These are phyloP conservation scores for Alopecurus myosuroides DNA, from an alignment of 176 grass and related monocot species.

Conservation along the genomic window DNA sequence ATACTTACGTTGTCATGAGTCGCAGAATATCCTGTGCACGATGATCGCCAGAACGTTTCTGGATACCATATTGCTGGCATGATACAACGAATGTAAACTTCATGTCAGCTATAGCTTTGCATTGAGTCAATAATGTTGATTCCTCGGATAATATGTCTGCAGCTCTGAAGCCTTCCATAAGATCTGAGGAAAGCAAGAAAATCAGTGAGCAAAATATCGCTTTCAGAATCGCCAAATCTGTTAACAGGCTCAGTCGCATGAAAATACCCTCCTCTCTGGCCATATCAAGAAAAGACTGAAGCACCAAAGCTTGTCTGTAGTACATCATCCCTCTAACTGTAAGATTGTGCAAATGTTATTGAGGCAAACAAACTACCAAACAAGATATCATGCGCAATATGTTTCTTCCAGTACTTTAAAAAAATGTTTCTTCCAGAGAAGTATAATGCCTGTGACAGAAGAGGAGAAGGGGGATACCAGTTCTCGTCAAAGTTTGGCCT, in stretches of 20 bases:
- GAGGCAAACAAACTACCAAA: neutral
- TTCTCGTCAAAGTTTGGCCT: slow-evolving; percentile 96
- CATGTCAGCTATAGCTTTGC: slow-evolving; percentile 96
- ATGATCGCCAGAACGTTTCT: slow-evolving; percentile 71
- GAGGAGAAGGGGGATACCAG: slow-evolving; percentile 40
- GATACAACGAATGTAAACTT: slow-evolving; percentile 98
- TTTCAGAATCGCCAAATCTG: slow-evolving; percentile 12
- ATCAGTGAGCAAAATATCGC: neutral
- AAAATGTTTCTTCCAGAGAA: neutral
- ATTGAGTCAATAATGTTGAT: slow-evolving; percentile 61
- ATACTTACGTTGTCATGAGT: slow-evolving; percentile 84
- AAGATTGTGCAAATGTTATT: slow-evolving; percentile 18
- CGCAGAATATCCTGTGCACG: slow-evolving; percentile 81
- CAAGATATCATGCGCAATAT: neutral
- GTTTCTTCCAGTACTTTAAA: neutral
- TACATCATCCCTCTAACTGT: slow-evolving; percentile 99
- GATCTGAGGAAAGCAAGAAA: slow-evolving; percentile 51
- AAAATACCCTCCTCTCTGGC: slow-evolving; percentile 73
- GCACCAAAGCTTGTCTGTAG: slow-evolving; percentile 89
- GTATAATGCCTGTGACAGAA: slow-evolving; percentile 1
- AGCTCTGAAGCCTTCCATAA: slow-evolving; percentile 93
- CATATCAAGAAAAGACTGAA: slow-evolving; percentile 98
- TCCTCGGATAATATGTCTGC: slow-evolving; percentile 62
- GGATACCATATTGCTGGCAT: slow-evolving; percentile 97
- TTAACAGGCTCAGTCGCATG: neutral